Evolutionary conservation across 345 rosid species (phyloP).

Genomic region (Boechera stricta): DNA sequence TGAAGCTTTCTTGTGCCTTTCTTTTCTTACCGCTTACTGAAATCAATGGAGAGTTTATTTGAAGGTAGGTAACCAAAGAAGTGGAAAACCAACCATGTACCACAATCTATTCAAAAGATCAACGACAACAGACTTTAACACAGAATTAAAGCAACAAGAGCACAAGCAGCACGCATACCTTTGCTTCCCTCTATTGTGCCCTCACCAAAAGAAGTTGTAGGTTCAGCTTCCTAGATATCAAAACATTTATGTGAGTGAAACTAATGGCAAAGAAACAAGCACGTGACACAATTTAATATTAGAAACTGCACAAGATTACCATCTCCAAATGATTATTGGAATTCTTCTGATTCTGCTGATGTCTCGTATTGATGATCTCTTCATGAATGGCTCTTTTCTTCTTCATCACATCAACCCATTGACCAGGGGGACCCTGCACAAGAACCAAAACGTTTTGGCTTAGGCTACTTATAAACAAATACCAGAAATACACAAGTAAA

Average conservation of each 20-base stretch:
- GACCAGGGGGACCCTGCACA: slow-evolving; percentile 66
- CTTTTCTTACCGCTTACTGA: slow-evolving; percentile 66
- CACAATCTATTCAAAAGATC: slow-evolving; percentile 25
- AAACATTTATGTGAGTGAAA: slow-evolving; percentile 33
- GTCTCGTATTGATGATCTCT: slow-evolving; percentile 68
- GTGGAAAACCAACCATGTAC: slow-evolving; percentile 9
- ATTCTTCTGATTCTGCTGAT: slow-evolving; percentile 50
- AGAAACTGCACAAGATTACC: slow-evolving; percentile 47
- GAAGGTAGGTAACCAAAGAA: slow-evolving; percentile 28
- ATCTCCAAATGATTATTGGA: slow-evolving; percentile 57
- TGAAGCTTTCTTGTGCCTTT: slow-evolving; percentile 71
- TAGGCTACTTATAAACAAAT: background rate
- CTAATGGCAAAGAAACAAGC: slow-evolving; percentile 6
- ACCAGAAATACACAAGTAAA: background rate
- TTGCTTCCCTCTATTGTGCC: slow-evolving; percentile 51
- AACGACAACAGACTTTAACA: slow-evolving; percentile 4
- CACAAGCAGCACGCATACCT: slow-evolving; percentile 45
- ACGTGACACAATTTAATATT: background rate
- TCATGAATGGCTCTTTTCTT: slow-evolving; percentile 86
- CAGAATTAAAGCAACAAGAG: background rate
- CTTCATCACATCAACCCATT: slow-evolving; percentile 97
- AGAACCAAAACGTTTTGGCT: slow-evolving; percentile 36
- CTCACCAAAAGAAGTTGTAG: slow-evolving; percentile 47
- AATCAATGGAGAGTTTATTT: slow-evolving; percentile 33
- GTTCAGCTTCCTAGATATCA: slow-evolving; percentile 58